phyloP scores from a whole-genome alignment of 495 filamentous ascomycete species.

The Tuber magnatum region DNA sequence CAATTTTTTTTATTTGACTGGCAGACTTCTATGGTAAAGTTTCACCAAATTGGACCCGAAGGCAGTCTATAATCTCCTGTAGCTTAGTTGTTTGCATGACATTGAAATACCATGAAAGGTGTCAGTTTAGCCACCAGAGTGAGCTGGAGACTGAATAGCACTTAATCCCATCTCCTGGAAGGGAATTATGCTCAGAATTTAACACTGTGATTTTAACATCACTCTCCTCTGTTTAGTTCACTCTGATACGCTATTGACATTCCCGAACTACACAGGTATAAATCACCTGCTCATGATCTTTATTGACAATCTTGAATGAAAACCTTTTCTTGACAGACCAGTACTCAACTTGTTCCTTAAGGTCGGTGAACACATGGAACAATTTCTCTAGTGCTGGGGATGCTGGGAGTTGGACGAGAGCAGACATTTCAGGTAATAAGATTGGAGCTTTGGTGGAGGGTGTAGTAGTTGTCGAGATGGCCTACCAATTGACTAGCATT shows the following conservation, averaged over 20 bases:
- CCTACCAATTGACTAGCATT: not conserved
- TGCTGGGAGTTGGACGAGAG: too few species aligned
- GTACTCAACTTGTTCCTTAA: slow-evolving; percentile 4
- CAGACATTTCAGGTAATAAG: too few species aligned
- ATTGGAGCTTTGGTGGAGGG: too few species aligned
- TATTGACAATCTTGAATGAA: not conserved
- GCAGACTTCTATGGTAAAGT: not conserved
- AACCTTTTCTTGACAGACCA: slow-evolving; percentile 3
- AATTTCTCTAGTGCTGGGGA: too few species aligned
- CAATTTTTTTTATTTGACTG: not conserved
- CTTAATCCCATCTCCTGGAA: not conserved
- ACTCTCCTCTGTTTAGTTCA: not conserved
- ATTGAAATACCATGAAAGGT: not conserved
- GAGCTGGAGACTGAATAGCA: not conserved
- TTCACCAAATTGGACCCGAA: slow-evolving; percentile 5
- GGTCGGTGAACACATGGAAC: too few species aligned
- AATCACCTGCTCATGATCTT: slow-evolving; percentile 1
- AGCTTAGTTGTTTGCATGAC: slow-evolving; percentile 7
- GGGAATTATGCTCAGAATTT: slow-evolving; percentile 3
- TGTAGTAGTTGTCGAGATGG: too few species aligned
- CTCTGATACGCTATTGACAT: slow-evolving; percentile 2
- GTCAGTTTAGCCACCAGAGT: slow-evolving; percentile 3
- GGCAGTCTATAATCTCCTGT: slow-evolving; percentile 4
- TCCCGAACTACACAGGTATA: not conserved
- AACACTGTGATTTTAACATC: not conserved